phyloP scores from a whole-genome alignment of 225 moss, liverwort and hornwort genomes.

The Pseudisothecium myosuroides region DNA sequence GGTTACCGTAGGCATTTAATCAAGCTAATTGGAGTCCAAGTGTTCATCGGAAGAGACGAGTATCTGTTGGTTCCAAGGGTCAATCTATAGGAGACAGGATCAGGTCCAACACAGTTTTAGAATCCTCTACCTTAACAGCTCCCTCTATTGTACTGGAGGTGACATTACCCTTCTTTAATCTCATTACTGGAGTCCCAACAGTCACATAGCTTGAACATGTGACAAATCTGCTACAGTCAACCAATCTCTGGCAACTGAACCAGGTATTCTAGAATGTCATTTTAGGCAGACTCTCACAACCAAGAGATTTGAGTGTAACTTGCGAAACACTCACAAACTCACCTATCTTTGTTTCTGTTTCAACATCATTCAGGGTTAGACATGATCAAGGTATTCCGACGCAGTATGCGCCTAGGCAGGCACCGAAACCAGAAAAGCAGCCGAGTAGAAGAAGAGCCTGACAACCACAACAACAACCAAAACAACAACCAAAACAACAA shows the following conservation, averaged over 20 bases:
- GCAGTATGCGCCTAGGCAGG: constrained; percentile 27
- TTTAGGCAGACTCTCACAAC: not conserved
- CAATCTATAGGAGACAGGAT: no score
- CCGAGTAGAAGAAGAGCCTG: not conserved
- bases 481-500: not conserved
- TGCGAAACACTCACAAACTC: not conserved
- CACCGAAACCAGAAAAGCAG: constrained; percentile 10
- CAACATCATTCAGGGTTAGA: constrained; percentile 12
- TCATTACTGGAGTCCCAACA: not conserved
- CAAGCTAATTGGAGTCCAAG: not conserved
- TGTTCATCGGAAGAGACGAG: not conserved
- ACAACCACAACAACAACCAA: not conserved
- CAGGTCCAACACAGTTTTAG: not conserved
- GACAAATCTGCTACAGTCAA: not conserved
- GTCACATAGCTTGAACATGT: not conserved
- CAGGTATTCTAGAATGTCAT: not conserved
- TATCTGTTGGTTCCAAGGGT: not conserved
- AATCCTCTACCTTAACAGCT: not conserved
- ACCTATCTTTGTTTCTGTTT: not conserved
- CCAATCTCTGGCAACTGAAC: not conserved
- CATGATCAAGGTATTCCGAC: constrained; percentile 33
- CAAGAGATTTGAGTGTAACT: not conserved
- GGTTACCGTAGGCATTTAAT: not conserved
- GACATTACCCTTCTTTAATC: not conserved
- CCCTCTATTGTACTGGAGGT: not conserved